Percentiles rank a stretch among this genome's conserved stretches.
Conservation (phyloP, 106 monocot species). For the Dioscorea alata region DNA sequence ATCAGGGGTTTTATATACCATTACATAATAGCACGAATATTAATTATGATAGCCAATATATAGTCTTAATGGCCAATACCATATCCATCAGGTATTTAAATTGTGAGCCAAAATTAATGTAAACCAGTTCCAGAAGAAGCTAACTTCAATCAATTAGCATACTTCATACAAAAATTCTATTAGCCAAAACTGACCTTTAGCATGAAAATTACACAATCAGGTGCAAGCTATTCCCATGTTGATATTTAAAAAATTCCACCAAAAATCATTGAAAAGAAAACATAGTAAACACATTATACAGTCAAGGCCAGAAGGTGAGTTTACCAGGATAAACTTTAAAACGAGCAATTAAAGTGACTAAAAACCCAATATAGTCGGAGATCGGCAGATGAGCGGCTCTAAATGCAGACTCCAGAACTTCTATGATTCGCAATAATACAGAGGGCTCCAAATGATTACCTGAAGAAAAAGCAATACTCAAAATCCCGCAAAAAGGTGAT, state of each 20-base stretch:
- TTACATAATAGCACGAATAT: too few relatives aligned
- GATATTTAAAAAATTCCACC: not conserved
- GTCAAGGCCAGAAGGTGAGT: not conserved
- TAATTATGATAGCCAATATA: too few relatives aligned
- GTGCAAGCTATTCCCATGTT: not conserved
- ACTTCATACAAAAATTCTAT: too few relatives aligned
- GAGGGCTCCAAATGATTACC: conserved; percentile 38
- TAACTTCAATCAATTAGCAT: too few relatives aligned
- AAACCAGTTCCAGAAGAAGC: too few relatives aligned
- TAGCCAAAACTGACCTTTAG: too few relatives aligned
- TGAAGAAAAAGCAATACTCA: conserved; percentile 8
- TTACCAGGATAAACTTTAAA: conserved; percentile 59
- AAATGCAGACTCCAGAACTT: conserved; percentile 67
- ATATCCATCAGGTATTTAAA: too few relatives aligned
- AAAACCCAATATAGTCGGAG: conserved; percentile 58
- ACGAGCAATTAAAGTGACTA: conserved; percentile 56
- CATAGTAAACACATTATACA: not conserved
- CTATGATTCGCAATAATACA: conserved; percentile 45
- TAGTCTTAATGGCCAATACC: too few relatives aligned
- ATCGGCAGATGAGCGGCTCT: conserved; percentile 56
- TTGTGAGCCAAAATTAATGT: too few relatives aligned
- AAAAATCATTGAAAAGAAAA: not conserved
- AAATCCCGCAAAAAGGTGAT: not conserved
- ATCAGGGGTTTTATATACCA: too few relatives aligned
- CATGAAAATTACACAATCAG: not conserved